phyloP scores from a whole-genome alignment of 2,329 filamentous ascomycete species.

The Pochonia chlamydosporia region DNA sequence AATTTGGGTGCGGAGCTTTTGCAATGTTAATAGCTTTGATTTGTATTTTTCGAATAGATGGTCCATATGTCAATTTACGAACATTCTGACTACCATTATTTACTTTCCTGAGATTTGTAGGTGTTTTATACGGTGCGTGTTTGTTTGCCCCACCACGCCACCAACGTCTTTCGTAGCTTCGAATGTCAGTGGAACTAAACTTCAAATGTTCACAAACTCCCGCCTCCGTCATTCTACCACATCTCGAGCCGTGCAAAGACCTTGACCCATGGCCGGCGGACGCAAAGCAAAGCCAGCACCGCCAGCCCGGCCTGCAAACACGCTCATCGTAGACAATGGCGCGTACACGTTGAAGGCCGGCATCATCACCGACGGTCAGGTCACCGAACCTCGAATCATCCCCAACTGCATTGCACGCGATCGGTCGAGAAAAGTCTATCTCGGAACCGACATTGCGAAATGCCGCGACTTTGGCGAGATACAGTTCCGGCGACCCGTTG shows the following conservation, averaged over 20 bases:
- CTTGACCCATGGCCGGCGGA: slow-evolving; percentile 33
- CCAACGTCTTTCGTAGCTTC: too few relatives aligned
- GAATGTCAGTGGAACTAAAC: too few relatives aligned
- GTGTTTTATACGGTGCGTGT: too few relatives aligned
- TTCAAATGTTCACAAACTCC: neutral
- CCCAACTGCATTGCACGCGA: slow-evolving; percentile 87
- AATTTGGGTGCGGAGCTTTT: too few relatives aligned
- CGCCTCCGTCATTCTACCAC: too few relatives aligned
- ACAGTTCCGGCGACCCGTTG: slow-evolving; percentile 79
- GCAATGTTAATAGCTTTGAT: too few relatives aligned
- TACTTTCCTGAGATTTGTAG: too few relatives aligned
- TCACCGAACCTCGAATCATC: slow-evolving; percentile 60
- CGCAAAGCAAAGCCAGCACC: slow-evolving; percentile 48
- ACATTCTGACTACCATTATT: too few relatives aligned
- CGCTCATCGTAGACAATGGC: slow-evolving; percentile 90
- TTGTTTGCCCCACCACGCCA: too few relatives aligned
- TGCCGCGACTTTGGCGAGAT: slow-evolving; percentile 89
- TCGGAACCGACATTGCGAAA: slow-evolving; percentile 70
- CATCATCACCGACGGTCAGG: slow-evolving; percentile 48
- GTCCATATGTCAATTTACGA: too few relatives aligned
- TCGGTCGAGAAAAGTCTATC: slow-evolving; percentile 70
- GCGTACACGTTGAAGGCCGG: slow-evolving; percentile 89
- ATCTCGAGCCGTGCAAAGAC: too few relatives aligned
- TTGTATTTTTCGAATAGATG: too few relatives aligned
- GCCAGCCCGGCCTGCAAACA: slow-evolving; percentile 52